Evolutionary conservation across 345 rosid species (phyloP), one percentile per base, ranked within the genome.

Genomic region (Populus davidiana): DNA sequence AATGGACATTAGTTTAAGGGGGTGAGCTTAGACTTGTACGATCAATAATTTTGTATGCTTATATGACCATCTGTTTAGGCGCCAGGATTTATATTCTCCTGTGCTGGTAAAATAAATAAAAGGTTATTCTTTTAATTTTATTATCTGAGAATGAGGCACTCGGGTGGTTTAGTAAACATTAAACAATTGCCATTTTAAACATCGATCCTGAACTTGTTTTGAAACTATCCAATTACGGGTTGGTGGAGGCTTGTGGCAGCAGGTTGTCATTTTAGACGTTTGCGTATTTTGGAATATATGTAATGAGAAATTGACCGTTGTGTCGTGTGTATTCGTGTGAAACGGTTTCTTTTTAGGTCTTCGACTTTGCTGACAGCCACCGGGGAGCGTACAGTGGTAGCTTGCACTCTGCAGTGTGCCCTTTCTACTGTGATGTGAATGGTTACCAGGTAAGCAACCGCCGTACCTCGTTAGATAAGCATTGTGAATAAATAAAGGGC

Each of bases 371-470:
- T 70, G 85, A 82, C 72, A 78, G 47, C 36, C 85, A 82, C 77
- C 67, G 85, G 39, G 85, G 85, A 23, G 85, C 85, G 21, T 82
- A 82, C 77, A 82, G 82, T 20, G 8, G 61, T 4, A 78, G 85
- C 68, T 69, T 82, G n/a, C 81, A 47, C 49, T 35, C 77, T 10
- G 82, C 77, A 20, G 85, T 82, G n/a, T 82, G 85, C 70, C 85
- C 85, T 70, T 82, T 82, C 67, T 82, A 82, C 82, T 82, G 85
- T 35, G 85, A 82, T 47, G 81, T 78, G 20, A 82, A 82, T 36
- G 85, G 85, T 36, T 82, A 70, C 79, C 85, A 82, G 84, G 84
- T 82, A 77, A 61, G 11, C n/a, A 21, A 0, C 16, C 6, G 21
- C 36, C 43, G 50, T 20, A 5, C 23, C 49, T 12, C 27, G 54